Evolutionary conservation across 2,329 filamentous ascomycete species (phyloP).

Genomic region (Neonectria ditissima): DNA sequence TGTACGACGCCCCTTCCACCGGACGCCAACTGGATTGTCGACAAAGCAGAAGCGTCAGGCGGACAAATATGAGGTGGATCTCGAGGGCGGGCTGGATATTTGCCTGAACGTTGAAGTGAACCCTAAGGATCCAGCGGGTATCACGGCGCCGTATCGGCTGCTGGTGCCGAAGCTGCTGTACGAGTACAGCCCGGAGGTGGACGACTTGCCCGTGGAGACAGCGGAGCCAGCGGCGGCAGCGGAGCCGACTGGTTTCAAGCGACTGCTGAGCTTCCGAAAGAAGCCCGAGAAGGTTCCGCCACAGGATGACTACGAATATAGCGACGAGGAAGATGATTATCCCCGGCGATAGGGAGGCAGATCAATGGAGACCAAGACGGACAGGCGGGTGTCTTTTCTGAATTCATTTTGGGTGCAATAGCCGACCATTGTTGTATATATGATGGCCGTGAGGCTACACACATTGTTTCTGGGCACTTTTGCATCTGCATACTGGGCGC

Average conservation of each 20-base stretch:
- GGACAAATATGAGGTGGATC: constrained; percentile 72
- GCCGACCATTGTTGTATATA: not conserved
- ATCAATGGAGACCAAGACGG: constrained; percentile 18
- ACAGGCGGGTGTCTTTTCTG: not conserved
- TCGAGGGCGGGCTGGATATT: constrained; percentile 87
- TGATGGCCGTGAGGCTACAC: not conserved
- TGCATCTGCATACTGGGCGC: not conserved
- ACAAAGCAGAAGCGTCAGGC: constrained; percentile 69
- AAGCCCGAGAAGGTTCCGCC: constrained; percentile 44
- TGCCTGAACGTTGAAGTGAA: constrained; percentile 91
- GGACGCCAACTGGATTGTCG: constrained; percentile 77
- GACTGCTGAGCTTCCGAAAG: constrained; percentile 59
- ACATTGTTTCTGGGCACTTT: constrained; percentile 7
- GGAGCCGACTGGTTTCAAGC: constrained; percentile 56
- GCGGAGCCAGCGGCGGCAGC: constrained; percentile 34
- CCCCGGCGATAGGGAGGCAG: constrained; percentile 12
- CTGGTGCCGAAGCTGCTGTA: constrained; percentile 83
- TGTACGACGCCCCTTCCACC: constrained; percentile 65
- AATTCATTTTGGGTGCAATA: not conserved
- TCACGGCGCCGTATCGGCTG: constrained; percentile 87
- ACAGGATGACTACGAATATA: constrained; percentile 40
- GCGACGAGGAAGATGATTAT: constrained; percentile 40
- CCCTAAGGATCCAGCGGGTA: constrained; percentile 85
- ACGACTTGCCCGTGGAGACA: constrained; percentile 40
- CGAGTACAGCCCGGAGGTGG: constrained; percentile 60